Percentiles rank a stretch among this genome's conserved stretches.
Conservation (phyloP, 495 filamentous ascomycete species). For the Delitschia confertaspora region DNA sequence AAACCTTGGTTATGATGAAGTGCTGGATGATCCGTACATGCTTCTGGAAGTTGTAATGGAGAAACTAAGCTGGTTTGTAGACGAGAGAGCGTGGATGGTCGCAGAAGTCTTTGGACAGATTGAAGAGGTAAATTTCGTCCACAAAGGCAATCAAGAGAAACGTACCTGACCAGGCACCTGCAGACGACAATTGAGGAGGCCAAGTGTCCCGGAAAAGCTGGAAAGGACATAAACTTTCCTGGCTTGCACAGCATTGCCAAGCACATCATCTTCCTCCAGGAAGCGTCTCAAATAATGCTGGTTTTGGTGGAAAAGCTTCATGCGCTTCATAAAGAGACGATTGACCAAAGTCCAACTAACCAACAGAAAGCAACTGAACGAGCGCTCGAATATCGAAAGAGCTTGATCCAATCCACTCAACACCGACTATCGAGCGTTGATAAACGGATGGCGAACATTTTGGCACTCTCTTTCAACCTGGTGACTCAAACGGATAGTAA, state of each 20-base stretch:
- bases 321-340: not conserved
- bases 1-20: not conserved
- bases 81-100: constrained; percentile 4
- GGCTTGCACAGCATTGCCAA: constrained; percentile 10
- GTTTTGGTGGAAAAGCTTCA: not conserved
- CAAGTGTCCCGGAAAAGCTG: not conserved
- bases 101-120: constrained; percentile 3
- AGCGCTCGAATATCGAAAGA: constrained; percentile 12
- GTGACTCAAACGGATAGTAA: constrained; percentile 3
- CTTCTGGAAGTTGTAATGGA: constrained; percentile 8
- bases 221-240: constrained; percentile 5
- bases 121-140: constrained; percentile 5
- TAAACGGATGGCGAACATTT: constrained; percentile 11
- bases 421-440: constrained; percentile 7
- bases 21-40: constrained; percentile 3
- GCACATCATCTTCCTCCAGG: constrained; percentile 5
- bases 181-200: constrained; percentile 4
- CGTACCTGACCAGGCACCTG: too few relatives aligned
- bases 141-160: not conserved
- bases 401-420: constrained; percentile 11
- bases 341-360: not conserved
- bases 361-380: not conserved
- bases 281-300: constrained; percentile 1
- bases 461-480: constrained; percentile 10
- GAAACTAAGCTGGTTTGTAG: constrained; percentile 5